Conservation (phyloP, 257 asterid genomes). For the Oldenlandia corymbosa region DNA sequence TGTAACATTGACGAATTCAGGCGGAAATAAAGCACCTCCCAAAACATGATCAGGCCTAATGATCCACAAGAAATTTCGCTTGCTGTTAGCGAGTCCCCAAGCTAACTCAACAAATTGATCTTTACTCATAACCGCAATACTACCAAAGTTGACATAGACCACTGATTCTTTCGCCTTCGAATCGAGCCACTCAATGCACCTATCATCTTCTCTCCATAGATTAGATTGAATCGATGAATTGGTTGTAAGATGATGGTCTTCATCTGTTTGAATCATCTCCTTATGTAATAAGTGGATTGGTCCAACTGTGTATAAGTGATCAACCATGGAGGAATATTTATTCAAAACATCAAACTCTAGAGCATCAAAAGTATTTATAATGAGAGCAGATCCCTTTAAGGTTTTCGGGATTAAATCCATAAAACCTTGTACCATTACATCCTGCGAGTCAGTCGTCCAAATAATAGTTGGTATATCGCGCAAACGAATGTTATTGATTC, state of each 20-base stretch:
- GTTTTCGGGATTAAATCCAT: not conserved
- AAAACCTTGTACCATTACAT: not conserved
- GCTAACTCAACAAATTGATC: conserved; percentile 13
- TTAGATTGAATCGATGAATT: not conserved
- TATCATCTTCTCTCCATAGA: conserved; percentile 12
- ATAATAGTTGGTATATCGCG: conserved; percentile 2
- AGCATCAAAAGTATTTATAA: conserved; percentile 11
- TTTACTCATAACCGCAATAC: conserved; percentile 5
- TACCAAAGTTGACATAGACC: conserved; percentile 9
- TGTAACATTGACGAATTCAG: not conserved
- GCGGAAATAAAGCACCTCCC: not conserved
- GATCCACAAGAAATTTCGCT: conserved; percentile 13
- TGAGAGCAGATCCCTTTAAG: not conserved
- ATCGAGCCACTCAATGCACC: conserved; percentile 8
- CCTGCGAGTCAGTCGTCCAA: conserved; percentile 4
- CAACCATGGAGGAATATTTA: conserved; percentile 3
- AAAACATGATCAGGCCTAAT: conserved; percentile 16
- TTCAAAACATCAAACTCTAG: conserved; percentile 10
- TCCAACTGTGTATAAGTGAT: conserved; percentile 8
- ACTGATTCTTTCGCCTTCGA: conserved; percentile 8
- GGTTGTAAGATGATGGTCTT: not conserved
- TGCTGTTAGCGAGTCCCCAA: conserved; percentile 13
- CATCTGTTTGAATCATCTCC: not conserved
- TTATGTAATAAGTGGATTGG: conserved; percentile 2
- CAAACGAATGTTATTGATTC: conserved; percentile 13